Evolutionary conservation across 2,329 filamentous ascomycete species (phyloP).

Genomic region (Penicillium sclerotigenum): DNA sequence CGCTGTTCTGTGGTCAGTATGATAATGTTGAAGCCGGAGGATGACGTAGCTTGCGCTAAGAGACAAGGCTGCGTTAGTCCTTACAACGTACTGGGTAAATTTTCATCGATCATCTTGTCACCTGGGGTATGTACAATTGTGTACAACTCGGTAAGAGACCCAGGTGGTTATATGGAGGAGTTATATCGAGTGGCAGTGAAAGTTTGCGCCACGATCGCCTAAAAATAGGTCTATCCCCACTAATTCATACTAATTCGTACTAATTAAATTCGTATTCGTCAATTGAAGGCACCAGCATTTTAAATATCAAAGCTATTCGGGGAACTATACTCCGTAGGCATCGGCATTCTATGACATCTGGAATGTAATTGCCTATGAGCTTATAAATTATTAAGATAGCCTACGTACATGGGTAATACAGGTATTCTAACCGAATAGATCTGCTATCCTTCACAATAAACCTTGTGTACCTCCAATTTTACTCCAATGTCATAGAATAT

Average conservation of each 20-base stretch:
- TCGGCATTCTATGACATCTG: not conserved
- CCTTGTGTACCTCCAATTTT: no score
- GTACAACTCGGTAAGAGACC: not conserved
- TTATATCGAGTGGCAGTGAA: constrained; percentile 9
- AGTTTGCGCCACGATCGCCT: constrained; percentile 21
- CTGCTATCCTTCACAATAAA: no score
- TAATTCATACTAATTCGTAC: constrained; percentile 5
- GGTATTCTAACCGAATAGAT: no score
- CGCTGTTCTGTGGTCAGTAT: constrained; percentile 37
- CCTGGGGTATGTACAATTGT: not conserved
- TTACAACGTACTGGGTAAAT: constrained; percentile 64
- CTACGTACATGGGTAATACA: no score
- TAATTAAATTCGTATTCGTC: no score
- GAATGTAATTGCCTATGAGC: not conserved
- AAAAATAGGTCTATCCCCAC: constrained; percentile 19
- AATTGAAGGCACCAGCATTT: constrained; percentile 5
- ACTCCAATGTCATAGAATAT: no score
- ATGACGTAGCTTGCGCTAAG: constrained; percentile 14
- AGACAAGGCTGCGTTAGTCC: constrained; percentile 43
- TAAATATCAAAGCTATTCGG: not conserved
- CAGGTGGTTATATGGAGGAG: not conserved
- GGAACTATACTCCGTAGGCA: no score
- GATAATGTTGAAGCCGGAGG: not conserved
- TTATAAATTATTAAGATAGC: no score
- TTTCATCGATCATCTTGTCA: constrained; percentile 78